Conservation (phyloP, 306 rosid genomes). For the Rosa multiflora region DNA sequence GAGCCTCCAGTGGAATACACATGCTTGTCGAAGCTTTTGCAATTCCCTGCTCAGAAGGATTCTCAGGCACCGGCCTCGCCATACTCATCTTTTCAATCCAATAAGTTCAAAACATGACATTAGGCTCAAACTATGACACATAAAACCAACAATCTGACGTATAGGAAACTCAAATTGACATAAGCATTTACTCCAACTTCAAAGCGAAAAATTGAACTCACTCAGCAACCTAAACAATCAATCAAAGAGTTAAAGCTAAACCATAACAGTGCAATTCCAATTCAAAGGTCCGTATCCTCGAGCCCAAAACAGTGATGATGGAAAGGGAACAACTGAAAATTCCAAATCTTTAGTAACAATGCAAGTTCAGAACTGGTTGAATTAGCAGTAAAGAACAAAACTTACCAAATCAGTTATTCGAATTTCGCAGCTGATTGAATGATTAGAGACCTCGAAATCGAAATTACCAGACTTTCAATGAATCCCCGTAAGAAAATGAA, state of each 20-base stretch:
- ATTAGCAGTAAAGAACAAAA: background rate
- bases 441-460: background rate
- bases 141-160: background rate
- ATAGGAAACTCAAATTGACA: background rate
- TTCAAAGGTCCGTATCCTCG: background rate
- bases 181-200: background rate
- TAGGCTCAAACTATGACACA: background rate
- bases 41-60: constrained; percentile 17
- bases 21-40: constrained; percentile 23
- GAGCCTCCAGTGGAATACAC: constrained; percentile 25
- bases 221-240: too few relatives aligned
- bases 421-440: background rate
- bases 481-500: background rate
- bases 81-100: constrained; percentile 19
- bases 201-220: background rate
- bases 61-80: constrained; percentile 25
- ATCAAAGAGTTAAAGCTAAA: background rate
- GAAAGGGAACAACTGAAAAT: background rate
- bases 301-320: background rate
- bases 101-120: background rate
- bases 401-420: background rate
- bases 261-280: background rate
- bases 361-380: background rate
- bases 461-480: background rate
- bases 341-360: background rate